These are phyloP conservation scores for Cyclocybe cylindracea DNA, from an alignment of 768 basidiomycete species.

Conservation along the genomic window DNA sequence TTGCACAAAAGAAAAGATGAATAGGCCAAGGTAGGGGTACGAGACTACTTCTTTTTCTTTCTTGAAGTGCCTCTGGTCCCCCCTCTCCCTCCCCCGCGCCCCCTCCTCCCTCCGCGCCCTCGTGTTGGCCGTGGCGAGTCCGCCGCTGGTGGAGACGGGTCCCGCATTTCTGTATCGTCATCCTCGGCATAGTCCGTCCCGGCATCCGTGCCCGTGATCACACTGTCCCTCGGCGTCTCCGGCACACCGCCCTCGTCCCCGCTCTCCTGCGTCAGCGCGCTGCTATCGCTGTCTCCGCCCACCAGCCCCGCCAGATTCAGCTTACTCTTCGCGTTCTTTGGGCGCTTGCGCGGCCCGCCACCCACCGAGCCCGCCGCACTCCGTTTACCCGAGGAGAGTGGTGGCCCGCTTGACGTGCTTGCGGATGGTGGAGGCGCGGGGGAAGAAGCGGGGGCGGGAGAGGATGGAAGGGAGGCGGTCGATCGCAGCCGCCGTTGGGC, in stretches of 20 bases:
- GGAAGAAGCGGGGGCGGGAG: slow-evolving; percentile 47
- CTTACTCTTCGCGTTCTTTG: slow-evolving; percentile 49
- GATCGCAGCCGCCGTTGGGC: slow-evolving; percentile 63
- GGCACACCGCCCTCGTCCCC: slow-evolving; percentile 61
- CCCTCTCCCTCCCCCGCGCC: slow-evolving; percentile 27
- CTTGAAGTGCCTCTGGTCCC: slow-evolving; percentile 35
- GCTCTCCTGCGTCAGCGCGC: slow-evolving; percentile 81
- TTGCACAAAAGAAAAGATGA: neutral
- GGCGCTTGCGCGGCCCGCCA: slow-evolving; percentile 18
- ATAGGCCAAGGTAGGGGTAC: slow-evolving; percentile 5
- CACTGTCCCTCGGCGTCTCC: slow-evolving; percentile 65
- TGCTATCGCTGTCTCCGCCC: slow-evolving; percentile 82
- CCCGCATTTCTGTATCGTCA: slow-evolving; percentile 60
- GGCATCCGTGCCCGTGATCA: slow-evolving; percentile 71
- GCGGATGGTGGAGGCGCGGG: slow-evolving; percentile 22
- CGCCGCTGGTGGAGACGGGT: slow-evolving; percentile 47
- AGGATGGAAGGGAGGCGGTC: slow-evolving; percentile 64
- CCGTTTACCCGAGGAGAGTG: slow-evolving; percentile 14
- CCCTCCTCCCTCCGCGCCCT: slow-evolving; percentile 31
- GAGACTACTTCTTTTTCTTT: slow-evolving; percentile 46
- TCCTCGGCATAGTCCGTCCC: slow-evolving; percentile 73
- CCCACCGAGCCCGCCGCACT: slow-evolving; percentile 5
- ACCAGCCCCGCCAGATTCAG: slow-evolving; percentile 73
- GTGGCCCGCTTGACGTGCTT: slow-evolving; percentile 20
- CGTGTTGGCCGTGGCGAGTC: slow-evolving; percentile 39